A percentile compares a stretch with the other conserved stretches of the same genome.
These are phyloP conservation scores for Mucor lusitanicus DNA, from an alignment of 371 early-diverging fungal species.

Conservation along the genomic window DNA sequence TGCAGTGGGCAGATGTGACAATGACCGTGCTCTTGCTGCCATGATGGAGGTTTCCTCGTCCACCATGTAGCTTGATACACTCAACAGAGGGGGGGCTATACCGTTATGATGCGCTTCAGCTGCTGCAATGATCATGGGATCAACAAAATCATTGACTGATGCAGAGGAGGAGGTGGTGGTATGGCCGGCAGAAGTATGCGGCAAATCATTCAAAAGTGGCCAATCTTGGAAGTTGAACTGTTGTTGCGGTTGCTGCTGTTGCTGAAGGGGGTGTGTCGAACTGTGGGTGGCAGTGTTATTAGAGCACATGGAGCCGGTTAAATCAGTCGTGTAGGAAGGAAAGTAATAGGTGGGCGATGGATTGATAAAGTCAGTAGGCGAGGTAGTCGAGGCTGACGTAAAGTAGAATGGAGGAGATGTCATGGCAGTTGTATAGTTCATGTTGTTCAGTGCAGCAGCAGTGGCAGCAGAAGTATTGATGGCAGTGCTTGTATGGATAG, in stretches of 20 bases:
- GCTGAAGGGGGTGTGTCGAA: neutral
- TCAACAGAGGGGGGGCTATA: conserved; percentile 9
- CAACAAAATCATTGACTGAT: conserved; percentile 20
- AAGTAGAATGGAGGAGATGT: conserved; percentile 12
- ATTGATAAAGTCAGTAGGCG: conserved; percentile 10
- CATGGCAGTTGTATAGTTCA: neutral
- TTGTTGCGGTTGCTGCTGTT: neutral
- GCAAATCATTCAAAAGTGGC: conserved; percentile 17
- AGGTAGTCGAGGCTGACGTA: neutral
- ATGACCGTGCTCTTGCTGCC: conserved; percentile 17
- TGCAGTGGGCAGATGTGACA: conserved; percentile 8
- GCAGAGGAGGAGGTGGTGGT: neutral
- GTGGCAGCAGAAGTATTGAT: neutral
- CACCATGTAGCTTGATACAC: conserved; percentile 4
- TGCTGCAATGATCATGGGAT: conserved; percentile 34
- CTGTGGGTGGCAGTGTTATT: neutral
- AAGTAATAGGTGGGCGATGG: conserved; percentile 11
- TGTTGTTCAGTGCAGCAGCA: neutral
- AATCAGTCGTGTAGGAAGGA: conserved; percentile 6
- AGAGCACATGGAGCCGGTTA: neutral
- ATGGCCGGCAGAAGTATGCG: neutral
- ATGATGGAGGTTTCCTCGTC: conserved; percentile 14
- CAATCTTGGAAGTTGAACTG: conserved; percentile 16
- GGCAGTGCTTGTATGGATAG: neutral
- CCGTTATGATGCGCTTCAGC: conserved; percentile 18